phyloP scores from a whole-genome alignment of 768 basidiomycete species.

The Nidularia pulvinata region DNA sequence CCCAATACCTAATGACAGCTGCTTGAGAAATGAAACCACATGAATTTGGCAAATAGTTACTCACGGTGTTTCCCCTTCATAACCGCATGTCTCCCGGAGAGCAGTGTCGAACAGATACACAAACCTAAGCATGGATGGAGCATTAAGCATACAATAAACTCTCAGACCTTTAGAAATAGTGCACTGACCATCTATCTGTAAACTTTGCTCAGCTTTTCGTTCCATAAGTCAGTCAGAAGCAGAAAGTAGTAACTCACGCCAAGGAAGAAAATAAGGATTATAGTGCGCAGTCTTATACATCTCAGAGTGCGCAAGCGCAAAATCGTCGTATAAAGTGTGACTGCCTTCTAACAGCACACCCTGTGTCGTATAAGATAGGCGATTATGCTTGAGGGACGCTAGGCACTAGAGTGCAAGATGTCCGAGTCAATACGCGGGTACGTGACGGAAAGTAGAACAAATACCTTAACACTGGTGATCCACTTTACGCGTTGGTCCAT shows the following conservation, averaged over 20 bases:
- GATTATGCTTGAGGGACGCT: not conserved
- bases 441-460: not conserved
- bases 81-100: constrained; percentile 10
- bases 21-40: not conserved
- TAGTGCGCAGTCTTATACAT: constrained; percentile 7
- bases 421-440: not conserved
- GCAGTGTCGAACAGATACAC: constrained; percentile 7
- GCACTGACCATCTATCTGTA: not conserved
- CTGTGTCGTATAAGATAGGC: constrained; percentile 5
- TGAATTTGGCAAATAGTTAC: not conserved
- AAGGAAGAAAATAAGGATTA: constrained; percentile 9
- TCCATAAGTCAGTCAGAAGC: not conserved
- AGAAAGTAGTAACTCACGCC: constrained; percentile 6
- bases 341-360: not conserved
- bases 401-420: not conserved
- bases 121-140: constrained; percentile 3
- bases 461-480: constrained; percentile 9
- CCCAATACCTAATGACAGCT: constrained; percentile 7
- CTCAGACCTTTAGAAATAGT: too few relatives aligned
- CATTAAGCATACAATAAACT: not conserved
- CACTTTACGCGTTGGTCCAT: constrained; percentile 4
- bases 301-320: constrained; percentile 7
- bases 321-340: constrained; percentile 10
- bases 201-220: not conserved
- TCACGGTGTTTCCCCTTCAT: constrained; percentile 9